These are phyloP conservation scores for Macrophomina pseudophaseolina DNA, from an alignment of 2,329 filamentous ascomycete genomes.

Conservation along the genomic window DNA sequence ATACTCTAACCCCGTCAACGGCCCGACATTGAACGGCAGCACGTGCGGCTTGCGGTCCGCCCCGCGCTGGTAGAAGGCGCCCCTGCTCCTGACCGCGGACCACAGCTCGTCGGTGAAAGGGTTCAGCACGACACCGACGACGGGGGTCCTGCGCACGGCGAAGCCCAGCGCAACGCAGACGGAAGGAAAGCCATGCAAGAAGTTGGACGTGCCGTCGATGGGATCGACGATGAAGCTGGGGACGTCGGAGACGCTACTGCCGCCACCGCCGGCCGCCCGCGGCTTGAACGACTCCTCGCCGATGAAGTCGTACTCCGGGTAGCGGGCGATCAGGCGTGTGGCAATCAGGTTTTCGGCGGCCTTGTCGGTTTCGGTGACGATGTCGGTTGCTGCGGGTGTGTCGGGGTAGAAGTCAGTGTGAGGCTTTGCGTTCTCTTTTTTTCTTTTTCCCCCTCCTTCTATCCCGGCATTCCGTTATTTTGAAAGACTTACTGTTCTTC, in stretches of 20 bases:
- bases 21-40: not conserved
- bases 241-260: not conserved
- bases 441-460: not conserved
- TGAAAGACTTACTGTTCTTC: not conserved
- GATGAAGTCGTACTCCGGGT: slow-evolving; percentile 16
- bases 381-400: slow-evolving; percentile 7
- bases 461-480: no score
- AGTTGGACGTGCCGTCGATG: slow-evolving; percentile 22
- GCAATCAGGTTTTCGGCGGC: slow-evolving; percentile 13
- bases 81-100: not conserved
- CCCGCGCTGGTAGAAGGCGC: not conserved
- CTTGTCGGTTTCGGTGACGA: slow-evolving; percentile 18
- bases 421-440: not conserved
- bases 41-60: not conserved
- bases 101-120: slow-evolving; percentile 12
- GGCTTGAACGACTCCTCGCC: slow-evolving; percentile 11
- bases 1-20: not conserved
- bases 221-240: slow-evolving; percentile 20
- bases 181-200: slow-evolving; percentile 5
- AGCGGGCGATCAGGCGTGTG: slow-evolving; percentile 9
- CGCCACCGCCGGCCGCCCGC: not conserved
- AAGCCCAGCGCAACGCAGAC: slow-evolving; percentile 5
- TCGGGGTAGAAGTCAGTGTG: not conserved
- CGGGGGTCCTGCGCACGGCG: not conserved
- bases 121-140: slow-evolving; percentile 19